Percentiles rank a stretch among this genome's conserved stretches.
These are phyloP conservation scores for Cairneyella variabilis DNA, from an alignment of 495 filamentous ascomycete genomes.

Conservation along the genomic window DNA sequence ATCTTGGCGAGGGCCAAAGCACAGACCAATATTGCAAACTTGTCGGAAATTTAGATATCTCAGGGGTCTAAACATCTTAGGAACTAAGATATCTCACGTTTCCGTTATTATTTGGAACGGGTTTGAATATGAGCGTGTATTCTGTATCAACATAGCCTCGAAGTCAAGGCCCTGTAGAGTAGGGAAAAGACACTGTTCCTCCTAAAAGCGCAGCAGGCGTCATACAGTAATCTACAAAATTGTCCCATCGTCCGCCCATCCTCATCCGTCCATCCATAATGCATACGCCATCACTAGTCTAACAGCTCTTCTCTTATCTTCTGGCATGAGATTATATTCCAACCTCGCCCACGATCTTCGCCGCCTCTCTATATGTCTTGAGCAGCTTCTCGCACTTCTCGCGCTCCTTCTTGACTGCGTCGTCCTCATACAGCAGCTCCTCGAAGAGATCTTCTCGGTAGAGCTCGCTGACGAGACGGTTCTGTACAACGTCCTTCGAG, in stretches of 20 bases:
- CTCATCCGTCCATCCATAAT: slow-evolving; percentile 11
- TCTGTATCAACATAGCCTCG: slow-evolving; percentile 19
- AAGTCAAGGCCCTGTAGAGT: slow-evolving; percentile 1
- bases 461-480: slow-evolving; percentile 89
- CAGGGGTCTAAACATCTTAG: too few species aligned
- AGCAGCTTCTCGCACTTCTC: slow-evolving; percentile 97
- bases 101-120: too few species aligned
- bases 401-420: slow-evolving; percentile 91
- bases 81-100: too few species aligned
- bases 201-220: slow-evolving; percentile 4
- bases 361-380: slow-evolving; percentile 91
- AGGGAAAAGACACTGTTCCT: slow-evolving; percentile 11
- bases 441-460: slow-evolving; percentile 93
- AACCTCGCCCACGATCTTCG: slow-evolving; percentile 96
- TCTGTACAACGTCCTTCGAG: slow-evolving; percentile 96
- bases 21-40: too few species aligned
- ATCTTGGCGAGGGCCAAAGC: neutral
- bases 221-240: slow-evolving; percentile 30
- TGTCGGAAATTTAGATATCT: too few species aligned
- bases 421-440: slow-evolving; percentile 94
- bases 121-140: neutral
- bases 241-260: slow-evolving; percentile 11
- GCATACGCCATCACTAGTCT: slow-evolving; percentile 17
- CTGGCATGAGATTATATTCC: slow-evolving; percentile 62
- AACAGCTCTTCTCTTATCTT: slow-evolving; percentile 2